These are phyloP conservation scores for Picea glauca DNA, from an alignment of 75 land plant genomes.

Conservation along the genomic window DNA sequence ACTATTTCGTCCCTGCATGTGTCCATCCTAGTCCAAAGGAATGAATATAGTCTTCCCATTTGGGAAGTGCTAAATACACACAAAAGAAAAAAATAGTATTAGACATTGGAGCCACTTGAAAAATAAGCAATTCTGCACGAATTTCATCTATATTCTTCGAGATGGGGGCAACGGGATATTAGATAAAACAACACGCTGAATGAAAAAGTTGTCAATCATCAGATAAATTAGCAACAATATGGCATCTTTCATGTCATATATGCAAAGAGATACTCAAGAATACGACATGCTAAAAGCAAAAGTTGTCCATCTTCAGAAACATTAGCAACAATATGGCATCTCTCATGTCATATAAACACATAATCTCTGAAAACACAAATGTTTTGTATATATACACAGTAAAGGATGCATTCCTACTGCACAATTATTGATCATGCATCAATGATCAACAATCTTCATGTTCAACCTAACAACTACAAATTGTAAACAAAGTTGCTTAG, in stretches of 20 bases:
- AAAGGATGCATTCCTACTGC: too few relatives aligned
- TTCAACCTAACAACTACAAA: too few relatives aligned
- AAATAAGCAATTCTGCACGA: background rate
- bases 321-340: background rate
- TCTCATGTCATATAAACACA: background rate
- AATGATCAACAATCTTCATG: too few relatives aligned
- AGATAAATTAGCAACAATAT: background rate
- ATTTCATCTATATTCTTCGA: background rate
- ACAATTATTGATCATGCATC: too few relatives aligned
- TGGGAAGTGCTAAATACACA: conserved; percentile 58
- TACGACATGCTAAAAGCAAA: background rate
- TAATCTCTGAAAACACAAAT: too few relatives aligned
- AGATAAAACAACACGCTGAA: background rate
- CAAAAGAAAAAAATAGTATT: background rate
- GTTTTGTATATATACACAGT: too few relatives aligned
- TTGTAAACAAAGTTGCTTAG: too few relatives aligned
- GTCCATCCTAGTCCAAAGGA: conserved; percentile 41
- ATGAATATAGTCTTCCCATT: conserved; percentile 72
- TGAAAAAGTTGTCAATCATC: background rate
- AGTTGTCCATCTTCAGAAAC: background rate
- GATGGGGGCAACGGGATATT: too few relatives aligned
- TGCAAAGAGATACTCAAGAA: too few relatives aligned
- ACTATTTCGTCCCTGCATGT: conserved; percentile 22
- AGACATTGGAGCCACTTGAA: background rate
- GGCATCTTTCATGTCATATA: background rate